Evolutionary conservation across 306 rosid species (phyloP).

Genomic region (Prinsepia uniflora): DNA sequence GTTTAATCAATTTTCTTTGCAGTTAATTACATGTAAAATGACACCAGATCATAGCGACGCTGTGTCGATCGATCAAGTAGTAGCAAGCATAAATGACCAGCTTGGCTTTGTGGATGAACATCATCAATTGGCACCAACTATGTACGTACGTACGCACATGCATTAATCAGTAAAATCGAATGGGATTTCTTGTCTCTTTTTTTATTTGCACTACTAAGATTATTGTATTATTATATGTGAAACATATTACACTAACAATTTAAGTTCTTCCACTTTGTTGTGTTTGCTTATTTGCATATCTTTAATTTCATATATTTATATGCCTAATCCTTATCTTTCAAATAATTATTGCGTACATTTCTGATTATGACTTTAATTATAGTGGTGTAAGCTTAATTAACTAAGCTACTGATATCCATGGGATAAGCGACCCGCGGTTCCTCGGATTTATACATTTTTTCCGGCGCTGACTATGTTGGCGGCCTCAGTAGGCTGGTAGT

Average conservation of each 20-base stretch:
- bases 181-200: conserved; percentile 20
- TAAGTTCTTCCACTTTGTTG: not conserved
- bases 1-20: not conserved
- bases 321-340: not conserved
- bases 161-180: not conserved
- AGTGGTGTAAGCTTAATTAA: not conserved
- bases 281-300: not conserved
- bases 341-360: too few species aligned
- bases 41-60: conserved; percentile 6
- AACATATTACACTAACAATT: conserved; percentile 12
- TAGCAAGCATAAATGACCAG: not conserved
- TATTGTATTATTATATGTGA: not conserved
- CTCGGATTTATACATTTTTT: conserved; percentile 7
- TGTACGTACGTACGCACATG: not conserved
- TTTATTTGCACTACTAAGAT: not conserved
- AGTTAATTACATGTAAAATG: conserved; percentile 11
- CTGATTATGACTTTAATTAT: not conserved
- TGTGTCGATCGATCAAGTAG: not conserved
- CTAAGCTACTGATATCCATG: conserved; percentile 21
- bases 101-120: conserved; percentile 7
- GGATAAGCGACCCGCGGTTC: conserved; percentile 13
- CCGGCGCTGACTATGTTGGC: conserved; percentile 25
- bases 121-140: not conserved
- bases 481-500: conserved; percentile 37
- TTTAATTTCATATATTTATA: not conserved